Percentiles rank a stretch among this genome's conserved stretches.
Evolutionary conservation across 1,284 basidiomycete genomes (phyloP).

Genomic region (Tilletia walkeri): DNA sequence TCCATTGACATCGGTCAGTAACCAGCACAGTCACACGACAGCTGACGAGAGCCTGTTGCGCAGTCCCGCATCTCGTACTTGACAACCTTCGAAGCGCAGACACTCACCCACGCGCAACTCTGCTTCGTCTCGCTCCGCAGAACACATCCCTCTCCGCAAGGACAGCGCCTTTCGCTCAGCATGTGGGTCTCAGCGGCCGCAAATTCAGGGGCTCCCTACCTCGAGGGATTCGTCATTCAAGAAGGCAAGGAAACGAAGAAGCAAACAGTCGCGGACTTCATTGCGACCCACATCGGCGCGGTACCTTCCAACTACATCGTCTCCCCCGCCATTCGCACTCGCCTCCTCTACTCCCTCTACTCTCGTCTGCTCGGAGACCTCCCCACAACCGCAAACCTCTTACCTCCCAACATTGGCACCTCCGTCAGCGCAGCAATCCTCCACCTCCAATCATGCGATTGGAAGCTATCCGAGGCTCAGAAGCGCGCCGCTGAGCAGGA

Average conservation of each 20-base stretch:
- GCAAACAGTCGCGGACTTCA: constrained; percentile 9
- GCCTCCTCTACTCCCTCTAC: constrained; percentile 3
- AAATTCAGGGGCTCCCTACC: constrained; percentile 5
- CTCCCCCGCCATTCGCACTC: neutral
- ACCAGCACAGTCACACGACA: too few species aligned
- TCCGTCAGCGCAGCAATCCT: constrained; percentile 29
- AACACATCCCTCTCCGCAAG: too few species aligned
- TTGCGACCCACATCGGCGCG: constrained; percentile 10
- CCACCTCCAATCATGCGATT: constrained; percentile 34
- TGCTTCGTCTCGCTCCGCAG: too few species aligned
- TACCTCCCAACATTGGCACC: neutral
- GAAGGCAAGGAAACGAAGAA: neutral
- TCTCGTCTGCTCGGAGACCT: constrained; percentile 8
- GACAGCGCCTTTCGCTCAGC: neutral
- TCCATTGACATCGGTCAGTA: too few species aligned
- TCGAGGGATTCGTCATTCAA: constrained; percentile 6
- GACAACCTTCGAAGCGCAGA: too few species aligned
- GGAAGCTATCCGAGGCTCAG: constrained; percentile 41
- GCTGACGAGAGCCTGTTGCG: too few species aligned
- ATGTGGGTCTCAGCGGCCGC: constrained; percentile 5
- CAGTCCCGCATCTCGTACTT: too few species aligned
- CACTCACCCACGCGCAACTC: too few species aligned
- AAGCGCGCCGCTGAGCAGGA: constrained; percentile 26
- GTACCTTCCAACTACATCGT: constrained; percentile 14
- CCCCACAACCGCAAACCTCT: neutral